Conservation (phyloP, 495 filamentous ascomycete species). For the Neurospora sp. region DNA sequence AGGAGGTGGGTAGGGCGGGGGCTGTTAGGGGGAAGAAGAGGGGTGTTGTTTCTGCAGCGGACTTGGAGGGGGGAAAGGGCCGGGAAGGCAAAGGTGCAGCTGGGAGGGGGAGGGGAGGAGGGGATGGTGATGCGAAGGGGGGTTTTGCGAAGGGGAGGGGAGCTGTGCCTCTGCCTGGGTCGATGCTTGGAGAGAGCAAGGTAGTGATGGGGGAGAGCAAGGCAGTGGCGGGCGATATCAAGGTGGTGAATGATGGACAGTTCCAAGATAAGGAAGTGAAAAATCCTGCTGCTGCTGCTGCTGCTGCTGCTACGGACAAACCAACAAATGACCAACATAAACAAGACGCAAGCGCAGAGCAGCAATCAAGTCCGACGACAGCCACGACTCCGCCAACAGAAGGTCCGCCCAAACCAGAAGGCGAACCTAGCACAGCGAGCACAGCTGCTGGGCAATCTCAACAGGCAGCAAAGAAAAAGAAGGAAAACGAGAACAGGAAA, state of each 20-base stretch:
- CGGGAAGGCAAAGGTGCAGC: background rate
- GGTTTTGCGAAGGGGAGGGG: background rate
- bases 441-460: background rate
- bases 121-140: no score
- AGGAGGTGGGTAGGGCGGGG: conserved; percentile 51
- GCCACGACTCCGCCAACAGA: conserved; percentile 11
- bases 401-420: background rate
- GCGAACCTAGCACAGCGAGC: background rate
- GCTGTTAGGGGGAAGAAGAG: conserved; percentile 35
- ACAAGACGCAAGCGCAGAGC: background rate
- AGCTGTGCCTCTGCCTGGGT: background rate
- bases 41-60: background rate
- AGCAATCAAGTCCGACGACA: conserved; percentile 5
- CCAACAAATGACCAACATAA: background rate
- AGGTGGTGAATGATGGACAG: background rate
- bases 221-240: background rate
- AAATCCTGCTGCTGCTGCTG: background rate
- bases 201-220: background rate
- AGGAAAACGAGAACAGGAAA: conserved; percentile 37
- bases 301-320: background rate
- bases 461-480: conserved; percentile 41
- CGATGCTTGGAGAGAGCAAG: background rate
- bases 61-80: background rate
- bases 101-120: background rate
- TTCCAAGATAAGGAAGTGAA: background rate